These are phyloP conservation scores for Lyophyllum decastes DNA, from an alignment of 768 basidiomycete species.

Conservation along the genomic window DNA sequence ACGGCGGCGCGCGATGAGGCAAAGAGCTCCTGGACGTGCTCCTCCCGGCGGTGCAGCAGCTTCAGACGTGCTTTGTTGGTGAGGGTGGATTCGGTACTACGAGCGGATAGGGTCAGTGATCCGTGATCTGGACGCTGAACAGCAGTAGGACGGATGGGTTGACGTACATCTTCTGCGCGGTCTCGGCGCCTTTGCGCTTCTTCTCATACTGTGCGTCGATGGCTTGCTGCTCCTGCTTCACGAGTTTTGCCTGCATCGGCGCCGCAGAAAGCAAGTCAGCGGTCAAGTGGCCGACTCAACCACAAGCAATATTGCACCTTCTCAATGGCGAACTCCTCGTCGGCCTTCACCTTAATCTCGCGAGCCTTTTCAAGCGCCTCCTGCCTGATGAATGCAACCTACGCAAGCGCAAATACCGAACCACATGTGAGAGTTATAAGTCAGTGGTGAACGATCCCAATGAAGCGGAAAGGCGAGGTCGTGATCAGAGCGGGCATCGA, in stretches of 20 bases:
- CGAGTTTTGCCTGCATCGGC: conserved; percentile 81
- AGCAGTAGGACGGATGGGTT: not conserved
- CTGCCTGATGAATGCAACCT: conserved; percentile 99
- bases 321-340: conserved; percentile 99
- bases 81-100: conserved; percentile 89
- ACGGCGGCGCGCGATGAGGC: conserved; percentile 65
- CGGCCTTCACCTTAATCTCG: conserved; percentile 96
- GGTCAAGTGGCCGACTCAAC: not conserved
- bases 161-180: conserved; percentile 90
- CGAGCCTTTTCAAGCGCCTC: conserved; percentile 97
- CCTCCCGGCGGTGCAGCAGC: conserved; percentile 88
- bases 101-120: conserved; percentile 24
- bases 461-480: not conserved
- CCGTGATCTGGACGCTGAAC: not conserved
- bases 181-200: conserved; percentile 92
- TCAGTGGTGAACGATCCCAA: conserved; percentile 2
- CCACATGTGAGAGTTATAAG: not conserved
- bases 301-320: conserved; percentile 55
- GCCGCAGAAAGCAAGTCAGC: not conserved
- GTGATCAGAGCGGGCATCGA: conserved; percentile 8
- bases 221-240: conserved; percentile 92
- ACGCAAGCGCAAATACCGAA: conserved; percentile 5
- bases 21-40: conserved; percentile 90
- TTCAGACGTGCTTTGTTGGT: conserved; percentile 95
- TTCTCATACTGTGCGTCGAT: conserved; percentile 96